Evolutionary conservation across 2,329 filamentous ascomycete species (phyloP), one percentile per base, ranked within the genome.

Genomic region (Ceratocystis lukuohia): DNA sequence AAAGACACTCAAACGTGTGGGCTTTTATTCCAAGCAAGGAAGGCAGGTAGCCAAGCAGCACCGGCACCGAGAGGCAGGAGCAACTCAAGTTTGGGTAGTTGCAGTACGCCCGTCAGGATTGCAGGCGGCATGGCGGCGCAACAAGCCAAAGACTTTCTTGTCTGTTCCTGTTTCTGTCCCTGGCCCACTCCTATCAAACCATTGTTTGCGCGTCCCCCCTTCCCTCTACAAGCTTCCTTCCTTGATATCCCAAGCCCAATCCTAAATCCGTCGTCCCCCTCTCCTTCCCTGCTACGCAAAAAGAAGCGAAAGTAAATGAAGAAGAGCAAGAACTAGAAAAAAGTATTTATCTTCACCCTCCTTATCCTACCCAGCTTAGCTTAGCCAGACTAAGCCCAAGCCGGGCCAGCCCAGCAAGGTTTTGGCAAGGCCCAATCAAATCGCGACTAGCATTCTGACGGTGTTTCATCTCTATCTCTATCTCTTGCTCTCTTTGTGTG

Each of bases 131-230:
- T n/a, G 48, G 48, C 22, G 20, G 22, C 48, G 48, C 48, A 28
- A 25, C 48, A 28, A 53, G 20, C 48, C 17, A 15, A 25, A 22
- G 17, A 7, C 53, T 57, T 17, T 57, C 50, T 15, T 56, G 22
- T 56, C 50, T 25, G 22, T 3, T 56, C 50, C 50, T 56, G 50
- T 56, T 22, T 12, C 53, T 59, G 53, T 59, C 17, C 41, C 64
- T 50, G 53, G 44, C 53, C 44, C 57, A 61, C 56, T 28, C 37
- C 53, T 17, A 65, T 44, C 22, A 61, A 61, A 46, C 56, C 20
- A 61, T 61, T 59, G 63, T 65, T 65, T 65, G 64, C 64, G 64
- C 64, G 64, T 65, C 64, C 56, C 64, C 56, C 50, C 20, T 25
- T n/a, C 50, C 50, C 28, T 22, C 22, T 33, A 41, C 15, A 33